phyloP scores from a whole-genome alignment of 2,329 filamentous ascomycete species.

The Apiospora phragmitis region DNA sequence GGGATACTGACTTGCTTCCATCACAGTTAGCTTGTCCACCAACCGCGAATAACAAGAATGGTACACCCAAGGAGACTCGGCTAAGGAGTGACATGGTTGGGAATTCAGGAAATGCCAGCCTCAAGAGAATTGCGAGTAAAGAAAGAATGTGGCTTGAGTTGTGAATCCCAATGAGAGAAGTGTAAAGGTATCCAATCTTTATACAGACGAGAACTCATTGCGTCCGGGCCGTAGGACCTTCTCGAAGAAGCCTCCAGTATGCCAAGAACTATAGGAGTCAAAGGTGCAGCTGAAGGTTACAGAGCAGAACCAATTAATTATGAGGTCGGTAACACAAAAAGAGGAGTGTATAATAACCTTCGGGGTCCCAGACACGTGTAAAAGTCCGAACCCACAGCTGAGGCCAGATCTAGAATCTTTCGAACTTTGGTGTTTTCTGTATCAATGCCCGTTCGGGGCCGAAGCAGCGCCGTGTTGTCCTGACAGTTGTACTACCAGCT shows the following conservation, averaged over 20 bases:
- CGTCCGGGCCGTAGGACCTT: rapidly evolving
- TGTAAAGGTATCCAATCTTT: neutral
- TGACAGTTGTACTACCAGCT: neutral
- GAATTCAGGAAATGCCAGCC: neutral
- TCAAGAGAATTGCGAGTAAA: neutral
- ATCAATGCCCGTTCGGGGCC: neutral
- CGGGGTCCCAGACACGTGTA: too few relatives aligned
- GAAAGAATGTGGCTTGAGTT: neutral
- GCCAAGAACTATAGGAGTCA: neutral
- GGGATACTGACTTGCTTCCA: neutral
- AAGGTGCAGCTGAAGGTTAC: neutral
- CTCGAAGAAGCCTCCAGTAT: neutral
- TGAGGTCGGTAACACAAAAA: neutral
- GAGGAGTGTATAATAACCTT: neutral
- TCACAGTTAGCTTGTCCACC: neutral
- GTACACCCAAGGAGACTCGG: neutral
- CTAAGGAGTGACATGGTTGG: neutral
- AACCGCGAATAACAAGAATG: neutral
- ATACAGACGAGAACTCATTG: neutral
- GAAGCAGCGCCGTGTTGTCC: neutral
- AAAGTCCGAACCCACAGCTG: neutral
- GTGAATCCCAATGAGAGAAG: neutral
- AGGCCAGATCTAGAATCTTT: neutral
- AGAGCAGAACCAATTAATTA: neutral
- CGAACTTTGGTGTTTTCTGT: neutral